Evolutionary conservation across 2,329 filamentous ascomycete species (phyloP).

Genomic region (Verticillium dahliae): DNA sequence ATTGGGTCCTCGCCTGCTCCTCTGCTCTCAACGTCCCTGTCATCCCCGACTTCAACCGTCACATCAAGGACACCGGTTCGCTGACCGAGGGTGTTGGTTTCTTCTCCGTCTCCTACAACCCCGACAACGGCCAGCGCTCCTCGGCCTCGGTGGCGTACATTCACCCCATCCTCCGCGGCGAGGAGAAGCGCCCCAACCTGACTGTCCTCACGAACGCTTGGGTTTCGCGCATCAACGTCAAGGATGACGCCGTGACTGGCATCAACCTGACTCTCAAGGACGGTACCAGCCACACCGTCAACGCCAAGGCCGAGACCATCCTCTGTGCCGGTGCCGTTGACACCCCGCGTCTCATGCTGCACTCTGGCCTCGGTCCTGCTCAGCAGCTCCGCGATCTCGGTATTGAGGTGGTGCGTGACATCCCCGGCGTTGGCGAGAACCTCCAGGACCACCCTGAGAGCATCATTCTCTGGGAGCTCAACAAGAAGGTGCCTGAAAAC

Average conservation of each 20-base stretch:
- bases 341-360: slow-evolving; percentile 61
- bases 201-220: slow-evolving; percentile 83
- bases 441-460: slow-evolving; percentile 55
- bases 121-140: slow-evolving; percentile 76
- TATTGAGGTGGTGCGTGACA: slow-evolving; percentile 49
- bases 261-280: slow-evolving; percentile 58
- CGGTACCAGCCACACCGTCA: slow-evolving; percentile 49
- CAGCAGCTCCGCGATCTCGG: slow-evolving; percentile 45
- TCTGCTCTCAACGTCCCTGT: slow-evolving; percentile 74
- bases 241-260: slow-evolving; percentile 63
- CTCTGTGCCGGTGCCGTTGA: slow-evolving; percentile 76
- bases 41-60: slow-evolving; percentile 78
- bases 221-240: slow-evolving; percentile 75
- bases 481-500: slow-evolving; percentile 65
- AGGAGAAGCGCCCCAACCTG: slow-evolving; percentile 77
- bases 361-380: slow-evolving; percentile 50
- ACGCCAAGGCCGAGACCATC: slow-evolving; percentile 57
- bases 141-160: slow-evolving; percentile 89
- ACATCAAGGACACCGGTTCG: slow-evolving; percentile 68
- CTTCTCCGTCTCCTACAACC: slow-evolving; percentile 88
- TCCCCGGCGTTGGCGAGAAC: slow-evolving; percentile 56
- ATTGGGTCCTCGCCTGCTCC: slow-evolving; percentile 81
- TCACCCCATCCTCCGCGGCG: slow-evolving; percentile 78
- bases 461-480: slow-evolving; percentile 69
- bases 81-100: slow-evolving; percentile 77